Percentiles rank a stretch among this genome's conserved stretches.
Conservation (phyloP, 1,284 basidiomycete genomes). For the Microbotryomycetes sp. region DNA sequence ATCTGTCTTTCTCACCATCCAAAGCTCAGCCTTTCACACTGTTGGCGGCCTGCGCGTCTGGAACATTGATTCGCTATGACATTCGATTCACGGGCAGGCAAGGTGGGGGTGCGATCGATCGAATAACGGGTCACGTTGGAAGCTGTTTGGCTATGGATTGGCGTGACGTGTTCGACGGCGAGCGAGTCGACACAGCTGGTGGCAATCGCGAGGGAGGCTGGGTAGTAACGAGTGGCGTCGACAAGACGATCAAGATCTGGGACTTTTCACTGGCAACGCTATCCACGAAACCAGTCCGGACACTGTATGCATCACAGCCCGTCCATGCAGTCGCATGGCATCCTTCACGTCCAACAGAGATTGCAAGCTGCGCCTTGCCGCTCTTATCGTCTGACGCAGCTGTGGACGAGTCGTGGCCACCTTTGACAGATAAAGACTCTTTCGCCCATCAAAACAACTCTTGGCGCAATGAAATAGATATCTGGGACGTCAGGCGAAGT, state of each 20-base stretch:
- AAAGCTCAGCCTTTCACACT: constrained; percentile 30
- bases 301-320: constrained; percentile 25
- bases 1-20: constrained; percentile 31
- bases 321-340: constrained; percentile 30
- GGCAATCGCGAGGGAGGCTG: constrained; percentile 29
- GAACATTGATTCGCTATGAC: constrained; percentile 33
- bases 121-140: constrained; percentile 30
- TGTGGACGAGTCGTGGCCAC: constrained; percentile 7
- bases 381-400: constrained; percentile 10
- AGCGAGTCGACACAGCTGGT: constrained; percentile 20
- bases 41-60: constrained; percentile 29
- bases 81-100: constrained; percentile 23
- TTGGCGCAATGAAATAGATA: constrained; percentile 33
- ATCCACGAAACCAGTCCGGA: constrained; percentile 25
- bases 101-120: constrained; percentile 27
- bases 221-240: constrained; percentile 32
- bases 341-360: constrained; percentile 22
- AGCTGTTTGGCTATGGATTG: constrained; percentile 30
- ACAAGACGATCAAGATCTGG: constrained; percentile 34
- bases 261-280: constrained; percentile 28
- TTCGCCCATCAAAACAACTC: background rate
- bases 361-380: constrained; percentile 25
- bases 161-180: constrained; percentile 24
- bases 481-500: constrained; percentile 27
- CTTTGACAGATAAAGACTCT: background rate